phyloP scores from a whole-genome alignment of 2,329 filamentous ascomycete genomes.

The Beauveria australis region DNA sequence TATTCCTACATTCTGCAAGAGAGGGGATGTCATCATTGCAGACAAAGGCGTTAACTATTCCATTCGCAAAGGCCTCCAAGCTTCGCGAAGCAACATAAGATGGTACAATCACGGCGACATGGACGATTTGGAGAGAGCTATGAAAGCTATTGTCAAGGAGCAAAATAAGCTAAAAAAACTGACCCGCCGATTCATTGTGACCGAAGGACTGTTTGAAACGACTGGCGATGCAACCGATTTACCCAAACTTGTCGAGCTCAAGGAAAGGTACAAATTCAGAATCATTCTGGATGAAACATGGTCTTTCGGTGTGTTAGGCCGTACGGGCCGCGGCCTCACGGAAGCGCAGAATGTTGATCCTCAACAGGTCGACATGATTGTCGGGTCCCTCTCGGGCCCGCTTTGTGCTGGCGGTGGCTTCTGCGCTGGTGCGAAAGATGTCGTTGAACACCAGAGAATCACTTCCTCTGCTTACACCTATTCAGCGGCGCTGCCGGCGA shows the following conservation, averaged over 20 bases:
- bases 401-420: slow-evolving; percentile 92
- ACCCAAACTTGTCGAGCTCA: slow-evolving; percentile 85
- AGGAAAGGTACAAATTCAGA: slow-evolving; percentile 95
- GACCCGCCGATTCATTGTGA: slow-evolving; percentile 90
- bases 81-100: slow-evolving; percentile 78
- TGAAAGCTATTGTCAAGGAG: slow-evolving; percentile 80
- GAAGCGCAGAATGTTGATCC: slow-evolving; percentile 96
- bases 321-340: slow-evolving; percentile 84
- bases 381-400: slow-evolving; percentile 83
- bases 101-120: slow-evolving; percentile 98
- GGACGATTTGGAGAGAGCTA: slow-evolving; percentile 79
- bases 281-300: slow-evolving; percentile 95
- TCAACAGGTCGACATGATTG: slow-evolving; percentile 90
- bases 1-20: slow-evolving; percentile 93
- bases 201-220: slow-evolving; percentile 88
- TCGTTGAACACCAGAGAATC: slow-evolving; percentile 93
- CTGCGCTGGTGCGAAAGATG: slow-evolving; percentile 83
- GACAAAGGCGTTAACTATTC: slow-evolving; percentile 91
- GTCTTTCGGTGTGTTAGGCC: slow-evolving; percentile 90
- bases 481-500: slow-evolving; percentile 86
- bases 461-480: slow-evolving; percentile 89
- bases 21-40: slow-evolving; percentile 93
- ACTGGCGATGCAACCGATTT: slow-evolving; percentile 78
- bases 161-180: slow-evolving; percentile 77
- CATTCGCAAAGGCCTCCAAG: slow-evolving; percentile 89